Evolutionary conservation across 768 basidiomycete genomes (phyloP), one percentile per base, ranked within the genome.

Genomic region (Roridomyces roridus): DNA sequence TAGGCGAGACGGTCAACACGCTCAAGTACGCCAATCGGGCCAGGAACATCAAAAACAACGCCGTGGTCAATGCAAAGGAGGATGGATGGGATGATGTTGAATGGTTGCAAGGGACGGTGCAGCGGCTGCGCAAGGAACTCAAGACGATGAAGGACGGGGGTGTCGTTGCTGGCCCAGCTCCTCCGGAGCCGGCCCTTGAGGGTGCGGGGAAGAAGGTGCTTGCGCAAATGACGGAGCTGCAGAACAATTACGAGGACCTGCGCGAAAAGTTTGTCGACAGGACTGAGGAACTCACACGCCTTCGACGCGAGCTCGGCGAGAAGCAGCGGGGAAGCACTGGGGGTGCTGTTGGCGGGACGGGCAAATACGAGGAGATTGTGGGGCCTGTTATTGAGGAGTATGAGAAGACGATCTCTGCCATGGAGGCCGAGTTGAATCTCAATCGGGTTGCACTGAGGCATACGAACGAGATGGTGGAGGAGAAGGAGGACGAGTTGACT

Each of bases 61-160:
- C 92, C 3, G 85, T 91, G 29, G 82, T 96, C 48, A 96, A 95
- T 67, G 93, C 96, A 74, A 89, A 88, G 67, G 97, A 99, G 75
- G 93, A 94, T 49, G 97, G 97, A 11, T 99, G 97, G 97, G 96
- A 98, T 62, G 97, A 99, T 70, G 78, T 98, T 3, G 96, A 98
- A 68, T 96, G 97, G 88, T 75, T 99, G 40, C 97, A 98, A 73
- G 85, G 84, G 49, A 92, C 89, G 46, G 85, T 99, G 37, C 77
- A 85, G 26, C 88, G 94, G 59, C 75, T 99, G 45, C 83, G 97
- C 44, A 94, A 88, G 70, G 96, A 99, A 64, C 70, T 98, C 56
- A 93, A 94, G 67, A 69, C 70, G 6, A 68, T 96, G 67, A 96
- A 92, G 73, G 88, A 89, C 34, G 86, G 87, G 17, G 84, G 84